A percentile compares a stretch with the other conserved stretches of the same genome.
Conservation (phyloP, 129 eudicot species). For the Gnaphalium uliginosum region DNA sequence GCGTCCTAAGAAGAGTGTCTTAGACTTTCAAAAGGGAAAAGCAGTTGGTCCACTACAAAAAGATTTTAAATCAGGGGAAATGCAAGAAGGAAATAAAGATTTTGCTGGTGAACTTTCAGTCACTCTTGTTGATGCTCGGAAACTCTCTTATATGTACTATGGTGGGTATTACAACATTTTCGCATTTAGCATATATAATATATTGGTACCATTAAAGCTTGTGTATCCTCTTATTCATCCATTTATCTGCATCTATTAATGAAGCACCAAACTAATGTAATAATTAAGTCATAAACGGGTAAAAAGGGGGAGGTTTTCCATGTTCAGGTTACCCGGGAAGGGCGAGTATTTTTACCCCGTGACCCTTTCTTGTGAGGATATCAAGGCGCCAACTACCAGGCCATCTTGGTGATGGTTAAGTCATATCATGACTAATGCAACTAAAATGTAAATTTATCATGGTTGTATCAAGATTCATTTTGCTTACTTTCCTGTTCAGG, state of each 20-base stretch:
- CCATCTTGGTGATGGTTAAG: too few species aligned
- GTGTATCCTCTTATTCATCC: neutral
- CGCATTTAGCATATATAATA: constrained; percentile 7
- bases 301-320: too few species aligned
- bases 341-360: too few species aligned
- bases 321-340: too few species aligned
- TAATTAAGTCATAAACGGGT: neutral
- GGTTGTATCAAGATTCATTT: neutral
- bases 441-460: neutral
- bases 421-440: neutral
- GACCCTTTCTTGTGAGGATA: too few species aligned
- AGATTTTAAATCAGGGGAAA: constrained; percentile 55
- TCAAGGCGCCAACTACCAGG: too few species aligned
- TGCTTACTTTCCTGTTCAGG: neutral
- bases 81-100: constrained; percentile 73
- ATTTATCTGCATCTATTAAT: constrained; percentile 34
- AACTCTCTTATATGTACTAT: constrained; percentile 64
- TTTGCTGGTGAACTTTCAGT: constrained; percentile 92
- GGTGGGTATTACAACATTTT: constrained; percentile 36
- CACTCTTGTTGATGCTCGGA: constrained; percentile 92
- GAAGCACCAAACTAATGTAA: neutral
- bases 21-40: constrained; percentile 87
- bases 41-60: constrained; percentile 68
- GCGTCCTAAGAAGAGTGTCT: constrained; percentile 84
- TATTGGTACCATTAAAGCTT: neutral